A percentile compares a stretch with the other conserved stretches of the same genome.
Evolutionary conservation across 768 basidiomycete genomes (phyloP).

Genomic region (Gautieria morchelliformis): DNA sequence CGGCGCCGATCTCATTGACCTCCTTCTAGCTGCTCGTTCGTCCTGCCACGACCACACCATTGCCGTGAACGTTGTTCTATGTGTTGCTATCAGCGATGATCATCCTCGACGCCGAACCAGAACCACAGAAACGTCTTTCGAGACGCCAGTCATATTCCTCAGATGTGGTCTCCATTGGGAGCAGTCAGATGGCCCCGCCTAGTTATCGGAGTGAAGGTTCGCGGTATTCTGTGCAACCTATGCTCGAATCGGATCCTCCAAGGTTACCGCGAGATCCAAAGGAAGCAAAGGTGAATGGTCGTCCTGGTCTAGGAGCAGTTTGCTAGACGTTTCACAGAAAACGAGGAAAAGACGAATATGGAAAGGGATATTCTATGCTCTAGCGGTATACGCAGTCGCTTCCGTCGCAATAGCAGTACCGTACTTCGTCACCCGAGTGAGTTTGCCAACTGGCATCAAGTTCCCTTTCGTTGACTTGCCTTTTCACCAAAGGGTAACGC

Average conservation of each 20-base stretch:
- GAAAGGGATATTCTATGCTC: slow-evolving; percentile 1
- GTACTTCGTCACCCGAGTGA: slow-evolving; percentile 5
- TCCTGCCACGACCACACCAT: background rate
- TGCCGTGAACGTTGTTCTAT: background rate
- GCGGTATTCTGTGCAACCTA: slow-evolving; percentile 4
- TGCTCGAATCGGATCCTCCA: slow-evolving; percentile 3
- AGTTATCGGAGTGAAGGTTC: slow-evolving; percentile 4
- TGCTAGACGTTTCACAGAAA: no score
- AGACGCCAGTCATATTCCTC: background rate
- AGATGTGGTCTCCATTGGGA: background rate
- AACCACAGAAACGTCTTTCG: slow-evolving; percentile 3
- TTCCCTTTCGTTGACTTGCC: background rate
- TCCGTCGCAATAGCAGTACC: slow-evolving; percentile 5
- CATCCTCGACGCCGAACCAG: slow-evolving; percentile 1
- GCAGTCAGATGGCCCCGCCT: slow-evolving; percentile 4
- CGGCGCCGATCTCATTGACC: background rate
- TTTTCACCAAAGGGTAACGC: background rate
- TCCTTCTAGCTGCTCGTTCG: background rate
- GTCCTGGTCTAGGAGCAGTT: no score
- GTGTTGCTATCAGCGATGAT: slow-evolving; percentile 2
- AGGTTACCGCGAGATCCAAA: background rate
- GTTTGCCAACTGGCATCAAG: background rate
- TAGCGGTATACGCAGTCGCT: slow-evolving; percentile 3
- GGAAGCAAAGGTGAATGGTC: background rate
- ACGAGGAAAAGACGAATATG: background rate